phyloP scores from a whole-genome alignment of 2,329 filamentous ascomycete species.

The Didymella arachidicola region DNA sequence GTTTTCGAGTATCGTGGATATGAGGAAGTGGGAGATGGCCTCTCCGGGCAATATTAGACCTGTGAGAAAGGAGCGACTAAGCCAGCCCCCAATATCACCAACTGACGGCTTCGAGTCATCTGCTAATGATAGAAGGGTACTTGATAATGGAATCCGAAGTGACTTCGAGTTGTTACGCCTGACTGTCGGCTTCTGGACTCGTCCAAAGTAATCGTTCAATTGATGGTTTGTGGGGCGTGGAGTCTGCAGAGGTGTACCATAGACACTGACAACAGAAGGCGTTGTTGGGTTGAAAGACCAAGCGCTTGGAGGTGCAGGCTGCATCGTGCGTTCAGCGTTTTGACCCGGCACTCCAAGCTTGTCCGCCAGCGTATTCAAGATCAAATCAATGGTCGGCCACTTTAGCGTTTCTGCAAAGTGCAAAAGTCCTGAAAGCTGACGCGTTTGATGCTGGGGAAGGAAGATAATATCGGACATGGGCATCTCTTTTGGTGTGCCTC shows the following conservation, averaged over 20 bases:
- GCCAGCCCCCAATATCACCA: conserved; percentile 59
- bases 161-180: conserved; percentile 41
- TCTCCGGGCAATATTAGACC: conserved; percentile 64
- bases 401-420: conserved; percentile 59
- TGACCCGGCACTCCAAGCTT: conserved; percentile 44
- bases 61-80: conserved; percentile 63
- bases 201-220: conserved; percentile 48
- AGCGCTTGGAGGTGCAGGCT: conserved; percentile 30
- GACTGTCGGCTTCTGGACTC: conserved; percentile 34
- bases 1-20: conserved; percentile 64
- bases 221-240: conserved; percentile 40
- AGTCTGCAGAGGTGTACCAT: conserved; percentile 51
- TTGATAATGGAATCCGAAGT: conserved; percentile 43
- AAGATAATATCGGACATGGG: conserved; percentile 40
- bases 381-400: conserved; percentile 57
- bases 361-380: conserved; percentile 49
- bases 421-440: conserved; percentile 59
- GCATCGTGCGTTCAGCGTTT: conserved; percentile 22
- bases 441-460: conserved; percentile 45
- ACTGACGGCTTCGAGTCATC: conserved; percentile 24
- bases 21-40: conserved; percentile 62
- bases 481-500: conserved; percentile 29
- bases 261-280: conserved; percentile 46
- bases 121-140: conserved; percentile 22
- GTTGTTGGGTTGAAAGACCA: conserved; percentile 37